Base-by-base conservation (phyloP, 208 protist genomes). In the Trypanosoma scelopori region DNA sequence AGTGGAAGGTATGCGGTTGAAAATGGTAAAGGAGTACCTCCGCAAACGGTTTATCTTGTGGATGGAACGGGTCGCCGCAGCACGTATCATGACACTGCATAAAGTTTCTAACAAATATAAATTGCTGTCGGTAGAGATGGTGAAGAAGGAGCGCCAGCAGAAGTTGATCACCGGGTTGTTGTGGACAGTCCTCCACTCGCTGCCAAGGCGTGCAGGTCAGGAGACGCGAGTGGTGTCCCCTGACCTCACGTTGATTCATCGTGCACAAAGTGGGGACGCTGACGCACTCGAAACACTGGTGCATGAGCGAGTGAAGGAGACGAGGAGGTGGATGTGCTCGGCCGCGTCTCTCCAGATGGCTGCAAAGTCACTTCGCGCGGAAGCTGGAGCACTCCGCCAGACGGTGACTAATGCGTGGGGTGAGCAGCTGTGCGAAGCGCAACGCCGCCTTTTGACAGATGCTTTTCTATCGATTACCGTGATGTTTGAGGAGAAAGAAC, bases 371-470 rank as follows among this genome's bases (percentile, higher is more conserved):
- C 62, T 93, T 9, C 77, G 94, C 3, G 52, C 69, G 1, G 69
- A 62, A n/a, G 59, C 84, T 18, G 51, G 76, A 20, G 74, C 51
- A 0, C 67, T 98, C 20, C 90, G 85, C 0, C 52, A 84, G 20
- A 79, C 89, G 53, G 65, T 96, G 20, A 71, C 79, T 55, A 45
- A 82, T 39, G 74, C 84, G 65, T 92, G 92, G 57, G 55, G 86
- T 25, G 83, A 92, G 56, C 87, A 92, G 50, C 74, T 82, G n/a
- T 76, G 84, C 18, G 91, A 91, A 5, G 84, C 86, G 16, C 98
- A 71, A 43, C 48, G 63, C 9, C 42, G 20, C 18, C 43, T 71
- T 27, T 60, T 81, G 68, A 47, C 37, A 6, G 71, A 57, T 13
- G 52, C 52, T 1, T 66, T 55, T 45, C 62, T 57, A 28, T 69